Evolutionary conservation across 108 stramenopile genomes (phyloP), one percentile per base, ranked within the genome.

Genomic region (Skeletonema potamos): DNA sequence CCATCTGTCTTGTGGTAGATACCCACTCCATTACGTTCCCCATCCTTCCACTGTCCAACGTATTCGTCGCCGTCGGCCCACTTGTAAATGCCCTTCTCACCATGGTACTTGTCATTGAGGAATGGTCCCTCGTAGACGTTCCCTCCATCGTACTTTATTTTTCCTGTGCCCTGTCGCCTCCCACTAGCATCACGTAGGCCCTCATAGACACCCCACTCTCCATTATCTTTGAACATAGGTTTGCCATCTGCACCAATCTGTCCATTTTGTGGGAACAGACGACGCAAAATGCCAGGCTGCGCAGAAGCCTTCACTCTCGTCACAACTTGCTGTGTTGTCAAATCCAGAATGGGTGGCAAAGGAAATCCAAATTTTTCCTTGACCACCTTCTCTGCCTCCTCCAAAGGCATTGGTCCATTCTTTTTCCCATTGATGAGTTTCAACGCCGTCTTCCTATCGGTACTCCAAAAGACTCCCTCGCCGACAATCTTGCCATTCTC

Each of bases 161-260:
- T 75, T 32, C 74, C 74, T 0, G 15, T 2, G 32, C 74, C 66
- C 10, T 48, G 56, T 13, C 74, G 65, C 43, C 58, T 48, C 9
- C 58, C 46, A 17, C 48, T 28, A 4, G 39, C 46, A 15, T 75
- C 74, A 36, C 59, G 28, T 24, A 59, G 57, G 0, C 74, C 74
- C 3, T 57, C 56, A 54, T 66, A 75, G 1, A 65, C 11, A 6
- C 74, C 74, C 74, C 74, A 75, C 9, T 75, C 74, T 9, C 74
- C 74, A 54, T 75, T 58, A 34, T 75, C 74, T 28, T 75, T 75
- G 13, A 75, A 75, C 65, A 75, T 66, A 0, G 24, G 48, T 27
- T 62, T 72, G 32, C 70, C 70, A 20, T 62, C 46, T 6, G 36
- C 30, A 15, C 62, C 62, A 15, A 63, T 18, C 62, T 63, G 36